Base-by-base conservation (phyloP, 1,284 basidiomycete genomes). In the Mycena citricolor region DNA sequence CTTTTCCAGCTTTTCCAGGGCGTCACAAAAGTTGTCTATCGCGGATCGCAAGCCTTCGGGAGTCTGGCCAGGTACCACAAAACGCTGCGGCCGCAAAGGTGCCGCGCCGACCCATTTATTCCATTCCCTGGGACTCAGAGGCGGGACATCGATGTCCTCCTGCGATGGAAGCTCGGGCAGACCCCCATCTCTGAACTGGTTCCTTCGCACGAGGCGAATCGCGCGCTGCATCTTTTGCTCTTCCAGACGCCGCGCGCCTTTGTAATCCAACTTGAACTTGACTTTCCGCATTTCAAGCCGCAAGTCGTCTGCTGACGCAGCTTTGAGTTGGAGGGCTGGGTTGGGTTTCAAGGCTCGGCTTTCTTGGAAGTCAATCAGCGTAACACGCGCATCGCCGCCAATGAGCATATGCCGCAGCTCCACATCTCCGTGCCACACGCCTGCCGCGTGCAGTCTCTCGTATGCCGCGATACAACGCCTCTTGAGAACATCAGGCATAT, bases 361-460 rank as follows among this genome's bases (percentile, higher is more conserved):
- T 35, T 64, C 62, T 31, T 77, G 69, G 57, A 82, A 83, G 57
- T 83, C 73, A 51, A 79, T 70, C 39, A 85, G 67, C 24, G 69
- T 76, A 25, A 84, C 71, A 23, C 66, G 67, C 31, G 69, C 73
- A 53, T 82, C 77, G 3, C 67, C 77, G 3, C 73, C 72, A 32
- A 85, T 73, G 47, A 83, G 67, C 57, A 84, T 76, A 44, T 80
- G 73, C 5, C 71, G 66, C 29, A 77, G 66, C 40, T 74, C 69
- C 2, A 74, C 63, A 49, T 71, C 70, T 17, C 74, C 71, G 39
- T 81, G 79, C 17, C 73, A 61, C 23, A 81, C 67, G 4, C 77
- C 76, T 17, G 58, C 62, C 2, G 62, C 63, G 53, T 81, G 79
- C 7, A 82, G 61, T 47, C 66, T 65, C 42, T 68, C 60, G 48